phyloP scores from a whole-genome alignment of 192 early-diverging fungal species.

The Kickxella alabastrina region DNA sequence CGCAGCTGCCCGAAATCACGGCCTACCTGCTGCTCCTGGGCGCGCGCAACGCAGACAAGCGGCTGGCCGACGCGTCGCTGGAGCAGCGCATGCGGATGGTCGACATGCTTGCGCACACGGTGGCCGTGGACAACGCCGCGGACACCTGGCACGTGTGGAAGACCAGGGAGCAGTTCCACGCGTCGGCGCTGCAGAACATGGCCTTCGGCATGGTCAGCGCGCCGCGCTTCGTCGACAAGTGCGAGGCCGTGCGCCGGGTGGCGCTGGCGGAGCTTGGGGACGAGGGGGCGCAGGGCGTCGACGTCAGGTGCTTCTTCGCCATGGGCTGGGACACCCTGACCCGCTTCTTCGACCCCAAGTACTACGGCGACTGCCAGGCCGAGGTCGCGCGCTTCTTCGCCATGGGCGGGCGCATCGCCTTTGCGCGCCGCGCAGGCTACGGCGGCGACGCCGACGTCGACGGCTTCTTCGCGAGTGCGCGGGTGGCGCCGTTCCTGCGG shows the following conservation, averaged over 20 bases:
- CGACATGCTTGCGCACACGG: conserved; percentile 52
- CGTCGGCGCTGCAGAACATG: conserved; percentile 38
- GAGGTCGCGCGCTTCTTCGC: conserved; percentile 61
- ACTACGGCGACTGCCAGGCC: conserved; percentile 55
- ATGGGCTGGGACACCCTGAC: conserved; percentile 79
- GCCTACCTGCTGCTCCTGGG: conserved; percentile 62
- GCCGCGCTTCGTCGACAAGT: conserved; percentile 70
- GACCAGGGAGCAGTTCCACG: conserved; percentile 21
- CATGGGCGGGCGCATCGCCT: conserved; percentile 39
- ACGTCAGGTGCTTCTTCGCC: conserved; percentile 57
- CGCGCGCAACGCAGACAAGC: conserved; percentile 69
- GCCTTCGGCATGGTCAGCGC: conserved; percentile 58
- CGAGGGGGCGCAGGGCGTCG: neutral
- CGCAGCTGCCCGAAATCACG: conserved; percentile 50
- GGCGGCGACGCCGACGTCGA: conserved; percentile 31
- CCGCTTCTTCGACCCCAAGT: conserved; percentile 70
- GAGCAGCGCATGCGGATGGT: conserved; percentile 71
- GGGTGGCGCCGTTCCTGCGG: conserved; percentile 12
- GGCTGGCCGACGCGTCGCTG: conserved; percentile 49
- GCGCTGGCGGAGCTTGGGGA: conserved; percentile 1
- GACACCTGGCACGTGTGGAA: conserved; percentile 50
- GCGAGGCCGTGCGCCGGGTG: conserved; percentile 15
- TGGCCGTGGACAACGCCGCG: conserved; percentile 28
- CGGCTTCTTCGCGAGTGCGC: conserved; percentile 28
- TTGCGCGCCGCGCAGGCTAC: conserved; percentile 30